Percentiles rank a stretch among this genome's conserved stretches.
These are phyloP conservation scores for Purshia tridentata DNA, from an alignment of 306 rosid species.

Conservation along the genomic window DNA sequence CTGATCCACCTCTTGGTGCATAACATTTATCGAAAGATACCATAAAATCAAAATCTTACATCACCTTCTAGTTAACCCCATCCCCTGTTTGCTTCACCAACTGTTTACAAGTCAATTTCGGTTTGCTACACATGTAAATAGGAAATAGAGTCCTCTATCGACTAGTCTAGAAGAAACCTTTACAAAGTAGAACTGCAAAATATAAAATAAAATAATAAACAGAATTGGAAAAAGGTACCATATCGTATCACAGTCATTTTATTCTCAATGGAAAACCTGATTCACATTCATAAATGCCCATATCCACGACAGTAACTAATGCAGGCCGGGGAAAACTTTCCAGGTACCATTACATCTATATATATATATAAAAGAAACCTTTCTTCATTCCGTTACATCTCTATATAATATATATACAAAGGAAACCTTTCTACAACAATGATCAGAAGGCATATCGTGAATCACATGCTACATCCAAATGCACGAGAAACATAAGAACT, in stretches of 20 bases:
- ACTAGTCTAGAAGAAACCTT: neutral
- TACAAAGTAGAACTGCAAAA: neutral
- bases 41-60: too few relatives aligned
- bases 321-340: neutral
- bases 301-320: neutral
- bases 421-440: constrained; percentile 30
- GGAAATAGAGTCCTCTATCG: neutral
- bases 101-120: neutral
- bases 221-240: neutral
- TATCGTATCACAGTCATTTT: neutral
- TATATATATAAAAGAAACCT: neutral
- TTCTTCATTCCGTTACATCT: constrained; percentile 10
- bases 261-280: neutral
- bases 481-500: neutral
- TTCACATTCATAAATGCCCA: neutral
- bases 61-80: too few relatives aligned
- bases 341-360: neutral
- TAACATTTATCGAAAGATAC: too few relatives aligned
- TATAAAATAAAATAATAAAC: too few relatives aligned
- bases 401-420: neutral
- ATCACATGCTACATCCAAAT: constrained; percentile 29
- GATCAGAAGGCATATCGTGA: constrained; percentile 18
- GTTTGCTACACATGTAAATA: neutral
- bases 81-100: neutral
- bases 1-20: too few relatives aligned